These are phyloP conservation scores for Auriscalpium microsporum DNA, from an alignment of 768 basidiomycete genomes.

Conservation along the genomic window DNA sequence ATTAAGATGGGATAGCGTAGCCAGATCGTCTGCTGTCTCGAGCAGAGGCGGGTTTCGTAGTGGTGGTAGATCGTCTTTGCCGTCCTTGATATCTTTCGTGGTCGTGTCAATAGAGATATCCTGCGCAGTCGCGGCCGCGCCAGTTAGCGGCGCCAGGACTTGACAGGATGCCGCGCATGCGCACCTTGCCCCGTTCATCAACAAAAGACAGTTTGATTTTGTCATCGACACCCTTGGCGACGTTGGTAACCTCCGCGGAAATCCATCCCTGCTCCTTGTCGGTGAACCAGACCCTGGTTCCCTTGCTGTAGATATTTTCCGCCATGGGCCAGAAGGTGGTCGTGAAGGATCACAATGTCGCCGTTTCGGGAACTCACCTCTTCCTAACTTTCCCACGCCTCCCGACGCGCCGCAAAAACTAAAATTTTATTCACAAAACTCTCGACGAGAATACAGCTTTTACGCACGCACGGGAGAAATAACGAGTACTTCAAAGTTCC, in stretches of 20 bases:
- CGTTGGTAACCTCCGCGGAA: slow-evolving; percentile 71
- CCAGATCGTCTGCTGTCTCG: slow-evolving; percentile 96
- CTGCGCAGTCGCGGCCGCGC: slow-evolving; percentile 28
- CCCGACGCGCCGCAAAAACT: too few relatives aligned
- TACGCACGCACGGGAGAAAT: too few relatives aligned
- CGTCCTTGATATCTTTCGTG: slow-evolving; percentile 70
- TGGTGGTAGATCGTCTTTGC: slow-evolving; percentile 77
- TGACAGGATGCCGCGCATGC: slow-evolving; percentile 11
- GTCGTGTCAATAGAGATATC: slow-evolving; percentile 76
- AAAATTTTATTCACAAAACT: too few relatives aligned
- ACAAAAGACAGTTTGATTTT: slow-evolving; percentile 75
- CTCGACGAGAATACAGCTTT: too few relatives aligned
- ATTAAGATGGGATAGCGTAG: slow-evolving; percentile 95
- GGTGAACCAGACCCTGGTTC: slow-evolving; percentile 86
- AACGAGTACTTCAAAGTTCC: too few relatives aligned
- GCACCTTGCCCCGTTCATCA: slow-evolving; percentile 89
- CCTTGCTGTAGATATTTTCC: slow-evolving; percentile 88
- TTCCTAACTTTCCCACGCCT: too few relatives aligned
- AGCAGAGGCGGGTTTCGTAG: slow-evolving; percentile 93
- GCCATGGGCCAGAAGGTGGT: slow-evolving; percentile 44
- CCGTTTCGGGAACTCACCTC: too few relatives aligned
- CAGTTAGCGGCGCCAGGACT: background rate
- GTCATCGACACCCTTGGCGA: slow-evolving; percentile 59
- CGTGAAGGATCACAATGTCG: slow-evolving; percentile 2
- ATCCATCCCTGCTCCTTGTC: slow-evolving; percentile 95